A percentile compares a stretch with the other conserved stretches of the same genome.
These are phyloP conservation scores for Botryosphaeria dothidea DNA, from an alignment of 2,329 filamentous ascomycete genomes.

Conservation along the genomic window DNA sequence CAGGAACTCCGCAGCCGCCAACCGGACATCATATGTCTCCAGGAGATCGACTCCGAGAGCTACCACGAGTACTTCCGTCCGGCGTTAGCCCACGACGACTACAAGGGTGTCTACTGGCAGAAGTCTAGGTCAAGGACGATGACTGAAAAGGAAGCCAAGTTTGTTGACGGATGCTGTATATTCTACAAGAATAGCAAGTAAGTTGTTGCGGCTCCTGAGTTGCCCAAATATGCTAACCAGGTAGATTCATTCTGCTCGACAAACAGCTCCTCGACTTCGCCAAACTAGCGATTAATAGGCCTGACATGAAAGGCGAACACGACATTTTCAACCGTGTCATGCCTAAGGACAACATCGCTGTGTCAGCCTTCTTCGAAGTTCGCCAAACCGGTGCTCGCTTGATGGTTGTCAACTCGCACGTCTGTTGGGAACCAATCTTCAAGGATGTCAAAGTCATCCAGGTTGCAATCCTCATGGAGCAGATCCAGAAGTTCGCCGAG, in stretches of 20 bases:
- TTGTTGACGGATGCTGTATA: constrained; percentile 94
- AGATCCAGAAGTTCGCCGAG: constrained; percentile 82
- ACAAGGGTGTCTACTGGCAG: constrained; percentile 92
- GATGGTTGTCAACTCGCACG: constrained; percentile 90
- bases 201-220: constrained; percentile 23
- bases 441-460: constrained; percentile 97
- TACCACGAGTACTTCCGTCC: constrained; percentile 90
- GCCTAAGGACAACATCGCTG: constrained; percentile 96
- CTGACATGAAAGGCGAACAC: constrained; percentile 95
- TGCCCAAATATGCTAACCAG: constrained; percentile 21
- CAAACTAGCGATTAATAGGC: constrained; percentile 86
- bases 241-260: constrained; percentile 77
- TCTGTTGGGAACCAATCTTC: constrained; percentile 90
- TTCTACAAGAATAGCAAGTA: constrained; percentile 93
- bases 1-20: constrained; percentile 77
- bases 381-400: constrained; percentile 84
- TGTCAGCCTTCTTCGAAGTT: constrained; percentile 91
- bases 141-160: constrained; percentile 81
- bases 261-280: constrained; percentile 94
- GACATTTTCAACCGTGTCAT: constrained; percentile 98
- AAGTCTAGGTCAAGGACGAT: constrained; percentile 90
- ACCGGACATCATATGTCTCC: constrained; percentile 87
- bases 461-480: constrained; percentile 92
- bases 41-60: constrained; percentile 89
- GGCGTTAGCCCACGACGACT: constrained; percentile 82